These are phyloP conservation scores for Peronospora belbahrii DNA, from an alignment of 352 stramenopile genomes.

Conservation along the genomic window DNA sequence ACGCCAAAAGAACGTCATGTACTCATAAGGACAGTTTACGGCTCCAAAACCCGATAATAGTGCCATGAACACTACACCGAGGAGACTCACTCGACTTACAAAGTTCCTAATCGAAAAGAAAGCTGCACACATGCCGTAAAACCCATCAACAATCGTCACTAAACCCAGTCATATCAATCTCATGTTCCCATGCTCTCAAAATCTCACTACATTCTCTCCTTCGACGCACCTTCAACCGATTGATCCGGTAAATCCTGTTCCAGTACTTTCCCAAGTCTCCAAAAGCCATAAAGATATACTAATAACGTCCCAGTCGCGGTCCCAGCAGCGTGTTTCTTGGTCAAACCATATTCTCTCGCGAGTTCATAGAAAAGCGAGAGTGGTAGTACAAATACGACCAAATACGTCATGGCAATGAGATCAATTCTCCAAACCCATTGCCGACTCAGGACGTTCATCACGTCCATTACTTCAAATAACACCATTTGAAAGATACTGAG, in stretches of 20 bases:
- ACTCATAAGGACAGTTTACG: conserved; percentile 82
- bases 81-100: conserved; percentile 71
- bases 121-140: conserved; percentile 24
- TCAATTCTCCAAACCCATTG: conserved; percentile 75
- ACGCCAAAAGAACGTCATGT: conserved; percentile 78
- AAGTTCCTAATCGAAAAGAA: conserved; percentile 76
- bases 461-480: conserved; percentile 69
- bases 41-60: conserved; percentile 75
- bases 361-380: conserved; percentile 71
- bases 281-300: conserved; percentile 74
- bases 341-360: conserved; percentile 50
- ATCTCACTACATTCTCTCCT: background rate
- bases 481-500: conserved; percentile 78
- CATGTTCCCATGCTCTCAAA: background rate
- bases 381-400: conserved; percentile 70
- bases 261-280: conserved; percentile 49
- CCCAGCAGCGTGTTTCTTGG: conserved; percentile 12
- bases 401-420: conserved; percentile 66
- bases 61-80: conserved; percentile 80
- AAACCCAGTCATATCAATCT: background rate
- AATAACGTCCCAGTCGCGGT: conserved; percentile 24
- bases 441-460: conserved; percentile 49
- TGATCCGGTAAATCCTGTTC: conserved; percentile 35
- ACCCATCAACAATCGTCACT: background rate
- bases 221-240: conserved; percentile 37